Evolutionary conservation across 2,329 filamentous ascomycete species (phyloP), one percentile per base, ranked within the genome.

Genomic region (Pyricularia sp.): DNA sequence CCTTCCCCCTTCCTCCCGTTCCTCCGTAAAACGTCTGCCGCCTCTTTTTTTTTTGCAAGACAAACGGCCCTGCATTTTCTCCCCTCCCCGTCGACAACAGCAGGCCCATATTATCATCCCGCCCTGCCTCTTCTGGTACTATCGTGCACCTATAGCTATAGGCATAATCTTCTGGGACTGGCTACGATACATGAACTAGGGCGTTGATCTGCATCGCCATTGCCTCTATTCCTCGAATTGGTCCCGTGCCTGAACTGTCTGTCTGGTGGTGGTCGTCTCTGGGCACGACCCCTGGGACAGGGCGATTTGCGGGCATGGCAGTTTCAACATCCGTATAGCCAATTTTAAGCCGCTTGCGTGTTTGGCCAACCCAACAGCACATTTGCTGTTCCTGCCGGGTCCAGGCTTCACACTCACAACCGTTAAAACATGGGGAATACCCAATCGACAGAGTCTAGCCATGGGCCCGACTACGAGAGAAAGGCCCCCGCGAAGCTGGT

Each of bases 401-500:
- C 17, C 7, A 55, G 42, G 42, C 42, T 55, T 36, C 33, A 36
- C 42, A 55, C 42, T 55, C 42, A n/a, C 42, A 17, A 17, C 58
- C 10, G 23, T 14, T 61, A 61, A 61, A 61, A 14, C 4, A 66
- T 66, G 64, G 64, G 67, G 50, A 58, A 63, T 58, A 50, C 42
- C 36, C 23, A 67, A 30, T 64, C 63, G 23, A 26, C 79, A 72
- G 81, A 84, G 76, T 78, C 79, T 74, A 76, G 77, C 70, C 72
- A 73, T 71, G 77, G 75, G 70, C 42, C 17, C 42, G 42, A 55
- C 42, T 55, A 55, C 42, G 42, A 55, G 42, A 55, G 17, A 55
- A 78, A 75, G 73, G 69, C 77, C 68, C 76, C 81, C 74, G 81
- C 64, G 70, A 85, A 81, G 77, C 79, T 86, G 70, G 84, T 81